Percentiles rank a stretch among this genome's conserved stretches.
Conservation (phyloP, 2,329 filamentous ascomycete genomes). For the Knufia petricola region DNA sequence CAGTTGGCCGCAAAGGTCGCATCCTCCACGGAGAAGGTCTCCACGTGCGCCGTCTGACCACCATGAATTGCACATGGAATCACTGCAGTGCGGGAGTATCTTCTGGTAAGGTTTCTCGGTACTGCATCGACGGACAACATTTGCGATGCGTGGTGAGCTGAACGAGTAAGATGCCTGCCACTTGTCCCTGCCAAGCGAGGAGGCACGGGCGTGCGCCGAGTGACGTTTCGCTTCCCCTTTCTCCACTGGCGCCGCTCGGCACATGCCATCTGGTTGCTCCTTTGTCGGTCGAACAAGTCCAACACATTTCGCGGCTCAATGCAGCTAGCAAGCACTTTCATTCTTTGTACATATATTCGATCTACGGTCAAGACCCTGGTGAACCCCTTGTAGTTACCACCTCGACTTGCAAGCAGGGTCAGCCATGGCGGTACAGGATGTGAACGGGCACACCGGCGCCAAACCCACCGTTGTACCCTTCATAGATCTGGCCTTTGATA, state of each 20-base stretch:
- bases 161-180: neutral
- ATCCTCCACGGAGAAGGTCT: too few species aligned
- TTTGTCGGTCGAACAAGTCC: too few species aligned
- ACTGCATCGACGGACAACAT: neutral
- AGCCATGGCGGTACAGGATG: slow-evolving; percentile 1
- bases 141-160: neutral
- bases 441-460: slow-evolving; percentile 3
- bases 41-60: too few species aligned
- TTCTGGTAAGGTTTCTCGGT: neutral
- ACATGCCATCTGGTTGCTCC: neutral
- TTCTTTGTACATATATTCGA: neutral
- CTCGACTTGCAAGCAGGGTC: neutral
- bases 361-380: neutral
- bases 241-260: neutral
- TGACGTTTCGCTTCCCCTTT: neutral
- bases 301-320: too few species aligned
- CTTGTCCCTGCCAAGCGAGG: neutral
- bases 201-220: neutral
- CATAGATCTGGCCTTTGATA: slow-evolving; percentile 71
- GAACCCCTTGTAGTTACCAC: neutral
- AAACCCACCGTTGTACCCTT: slow-evolving; percentile 22
- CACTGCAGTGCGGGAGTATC: too few species aligned
- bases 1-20: too few species aligned
- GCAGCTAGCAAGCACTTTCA: neutral
- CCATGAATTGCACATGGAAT: too few species aligned